Percentiles rank a stretch among this genome's conserved stretches.
Evolutionary conservation across 495 filamentous ascomycete species (phyloP).

Genomic region (Penicillium egyptiacum): DNA sequence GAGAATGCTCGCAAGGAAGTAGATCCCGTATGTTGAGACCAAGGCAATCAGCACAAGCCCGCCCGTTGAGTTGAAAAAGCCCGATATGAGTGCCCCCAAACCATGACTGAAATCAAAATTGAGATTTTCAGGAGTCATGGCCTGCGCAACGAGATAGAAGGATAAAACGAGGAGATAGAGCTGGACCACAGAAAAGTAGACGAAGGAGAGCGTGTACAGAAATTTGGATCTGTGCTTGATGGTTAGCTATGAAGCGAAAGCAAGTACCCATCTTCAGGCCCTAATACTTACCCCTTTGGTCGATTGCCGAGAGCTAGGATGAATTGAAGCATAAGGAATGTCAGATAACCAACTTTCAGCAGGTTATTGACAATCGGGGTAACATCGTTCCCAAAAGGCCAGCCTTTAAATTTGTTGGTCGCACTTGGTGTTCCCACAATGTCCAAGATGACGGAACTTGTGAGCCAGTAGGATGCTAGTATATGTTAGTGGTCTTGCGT

Average conservation of each 20-base stretch:
- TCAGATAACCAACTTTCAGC: conserved; percentile 84
- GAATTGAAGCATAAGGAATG: conserved; percentile 85
- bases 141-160: conserved; percentile 77
- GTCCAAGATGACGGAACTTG: conserved; percentile 92
- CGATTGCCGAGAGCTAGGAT: conserved; percentile 92
- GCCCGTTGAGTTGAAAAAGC: conserved; percentile 75
- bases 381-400: conserved; percentile 75
- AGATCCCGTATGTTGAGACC: conserved; percentile 90
- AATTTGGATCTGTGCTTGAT: conserved; percentile 54
- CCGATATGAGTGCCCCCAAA: conserved; percentile 52
- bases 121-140: conserved; percentile 58
- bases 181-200: conserved; percentile 82
- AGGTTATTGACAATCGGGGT: conserved; percentile 88
- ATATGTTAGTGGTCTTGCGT: background rate
- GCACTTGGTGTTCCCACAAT: conserved; percentile 72
- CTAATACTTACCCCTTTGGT: conserved; percentile 68
- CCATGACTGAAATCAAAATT: conserved; percentile 53
- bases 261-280: background rate
- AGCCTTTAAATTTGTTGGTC: conserved; percentile 46
- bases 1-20: conserved; percentile 92
- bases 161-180: conserved; percentile 83
- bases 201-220: conserved; percentile 77
- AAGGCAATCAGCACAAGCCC: conserved; percentile 78
- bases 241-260: background rate
- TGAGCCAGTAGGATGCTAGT: conserved; percentile 82